Percentiles rank a stretch among this genome's conserved stretches.
Evolutionary conservation across 257 asterid genomes (phyloP).

Genomic region (Solanum dulcamara): DNA sequence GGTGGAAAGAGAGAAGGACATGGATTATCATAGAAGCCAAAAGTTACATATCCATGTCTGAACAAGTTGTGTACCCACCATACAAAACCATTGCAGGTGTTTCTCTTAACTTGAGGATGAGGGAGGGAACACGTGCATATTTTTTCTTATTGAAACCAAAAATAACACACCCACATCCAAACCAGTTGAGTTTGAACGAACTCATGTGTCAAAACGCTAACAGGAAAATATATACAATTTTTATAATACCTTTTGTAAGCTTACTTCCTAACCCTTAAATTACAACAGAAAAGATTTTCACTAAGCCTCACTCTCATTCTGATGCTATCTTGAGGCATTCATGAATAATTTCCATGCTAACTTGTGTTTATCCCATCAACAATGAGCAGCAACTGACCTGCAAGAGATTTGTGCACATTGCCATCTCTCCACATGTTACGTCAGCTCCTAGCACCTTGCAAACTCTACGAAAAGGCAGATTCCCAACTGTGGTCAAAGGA

Average conservation of each 20-base stretch:
- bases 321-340: not conserved
- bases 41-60: not conserved
- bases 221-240: not conserved
- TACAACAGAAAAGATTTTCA: not conserved
- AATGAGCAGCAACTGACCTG: constrained; percentile 42
- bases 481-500: constrained; percentile 91
- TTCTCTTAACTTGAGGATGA: not conserved
- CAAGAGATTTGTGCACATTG: constrained; percentile 92
- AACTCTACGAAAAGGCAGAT: constrained; percentile 81
- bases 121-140: not conserved
- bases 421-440: constrained; percentile 99
- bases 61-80: not conserved
- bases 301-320: not conserved
- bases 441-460: constrained; percentile 96
- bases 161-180: not conserved
- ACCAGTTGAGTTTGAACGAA: not conserved
- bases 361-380: not conserved
- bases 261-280: not conserved
- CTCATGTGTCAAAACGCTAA: not conserved
- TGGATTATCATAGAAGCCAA: not conserved
- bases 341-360: not conserved
- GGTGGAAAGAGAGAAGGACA: not conserved
- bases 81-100: not conserved
- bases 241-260: not conserved
- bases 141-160: not conserved